Base-by-base conservation (phyloP, 2,329 filamentous ascomycete genomes). In the Xylariaceae sp. region DNA sequence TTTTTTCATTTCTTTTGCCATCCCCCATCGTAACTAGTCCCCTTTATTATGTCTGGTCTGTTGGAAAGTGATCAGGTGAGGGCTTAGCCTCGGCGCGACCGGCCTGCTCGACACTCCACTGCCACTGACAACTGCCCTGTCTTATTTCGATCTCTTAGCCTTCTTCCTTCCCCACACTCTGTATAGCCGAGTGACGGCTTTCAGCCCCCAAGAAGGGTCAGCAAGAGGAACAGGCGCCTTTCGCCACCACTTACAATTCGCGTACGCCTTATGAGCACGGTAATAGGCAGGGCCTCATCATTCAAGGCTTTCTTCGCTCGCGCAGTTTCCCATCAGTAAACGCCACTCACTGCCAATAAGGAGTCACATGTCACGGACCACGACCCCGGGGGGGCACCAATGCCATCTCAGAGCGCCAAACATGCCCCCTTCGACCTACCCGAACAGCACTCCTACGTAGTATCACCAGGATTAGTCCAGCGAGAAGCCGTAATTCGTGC, bases 51-150 rank as follows among this genome's bases (percentile, higher is more conserved):
- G 55, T 55, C 62, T 55, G 51, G 55, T 55, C 62, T 55, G 51
- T 62, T 56, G 51, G 52, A 55, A 62, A 56, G 47, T 64, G 60
- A 57, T 64, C 62, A 64, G 60, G 62, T 62, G 62, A 62, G 54
- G 17, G 58, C 62, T 59, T 58, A 64, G 62, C 62, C 62, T 64
- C 62, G 58, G 60, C 44, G 58, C 60, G 42, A 55, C 49, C 52
- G 58, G 48, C 62, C 58, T 59, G 51, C 55, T 37, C 10, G 11
- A 49, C 18, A 34, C 10, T 49, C 30, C 8, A 45, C 9, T n/a
- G 7, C 37, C 13, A 13, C 3, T 45, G 5, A 30, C 17, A 49
- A 49, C 17, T 49, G 47, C 51, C 56, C 49, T n/a, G 56, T 53
- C 55, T 53, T 35, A 17, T 35, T 51, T 51, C 30, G 23, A 30